These are phyloP conservation scores for Dichotomocladium elegans DNA, from an alignment of 371 early-diverging fungal genomes.

Conservation along the genomic window DNA sequence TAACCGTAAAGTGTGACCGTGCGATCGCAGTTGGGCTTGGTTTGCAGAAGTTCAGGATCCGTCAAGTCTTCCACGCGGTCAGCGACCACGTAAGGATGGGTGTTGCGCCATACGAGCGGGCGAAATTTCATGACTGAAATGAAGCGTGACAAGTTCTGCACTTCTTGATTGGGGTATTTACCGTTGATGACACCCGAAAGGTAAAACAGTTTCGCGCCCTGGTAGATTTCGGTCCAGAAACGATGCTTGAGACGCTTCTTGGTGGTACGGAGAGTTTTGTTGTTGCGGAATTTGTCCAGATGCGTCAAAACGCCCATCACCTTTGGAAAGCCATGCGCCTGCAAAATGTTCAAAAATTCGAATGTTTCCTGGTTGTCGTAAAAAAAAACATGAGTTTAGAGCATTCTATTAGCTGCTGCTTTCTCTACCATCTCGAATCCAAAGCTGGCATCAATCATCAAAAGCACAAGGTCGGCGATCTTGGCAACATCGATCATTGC, in stretches of 20 bases:
- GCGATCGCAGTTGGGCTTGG: constrained; percentile 84
- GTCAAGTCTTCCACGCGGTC: constrained; percentile 98
- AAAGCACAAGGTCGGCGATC: constrained; percentile 94
- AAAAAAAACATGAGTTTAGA: background rate
- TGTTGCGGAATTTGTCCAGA: constrained; percentile 90
- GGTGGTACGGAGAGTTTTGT: constrained; percentile 82
- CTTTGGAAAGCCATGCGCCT: constrained; percentile 97
- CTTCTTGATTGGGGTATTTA: constrained; percentile 88
- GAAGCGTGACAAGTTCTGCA: constrained; percentile 92
- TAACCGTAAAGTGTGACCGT: constrained; percentile 94
- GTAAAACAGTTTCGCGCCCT: constrained; percentile 97
- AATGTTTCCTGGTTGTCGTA: constrained; percentile 80
- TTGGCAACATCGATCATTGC: constrained; percentile 98
- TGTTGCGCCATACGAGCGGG: constrained; percentile 94
- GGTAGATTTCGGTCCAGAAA: constrained; percentile 98
- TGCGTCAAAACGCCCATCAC: constrained; percentile 97
- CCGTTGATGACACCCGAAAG: constrained; percentile 93
- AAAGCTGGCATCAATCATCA: constrained; percentile 94
- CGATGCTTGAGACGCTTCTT: constrained; percentile 95
- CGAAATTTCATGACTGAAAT: constrained; percentile 97
- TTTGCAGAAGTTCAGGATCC: constrained; percentile 79
- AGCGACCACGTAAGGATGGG: constrained; percentile 92
- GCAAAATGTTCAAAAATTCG: constrained; percentile 97
- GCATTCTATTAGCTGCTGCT: background rate
- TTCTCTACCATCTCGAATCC: constrained; percentile 93